Evolutionary conservation across 208 protist species (phyloP), one percentile per base, ranked within the genome.

Genomic region (Naegleria gruberi): DNA sequence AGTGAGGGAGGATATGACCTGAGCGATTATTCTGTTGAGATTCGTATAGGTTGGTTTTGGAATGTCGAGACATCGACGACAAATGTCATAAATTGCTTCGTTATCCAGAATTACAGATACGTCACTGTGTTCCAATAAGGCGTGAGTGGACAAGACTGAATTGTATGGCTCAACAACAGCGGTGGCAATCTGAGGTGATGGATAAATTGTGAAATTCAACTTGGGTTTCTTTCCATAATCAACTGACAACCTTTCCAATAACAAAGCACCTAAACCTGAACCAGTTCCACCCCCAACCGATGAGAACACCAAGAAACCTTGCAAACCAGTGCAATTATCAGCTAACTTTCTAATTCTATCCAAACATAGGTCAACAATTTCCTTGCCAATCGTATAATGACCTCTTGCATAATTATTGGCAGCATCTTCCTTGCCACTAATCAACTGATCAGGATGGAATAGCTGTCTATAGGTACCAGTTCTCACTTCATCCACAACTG

Each of bases 161-260:
- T 99, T 99, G 97, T 99, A 99, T 40, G 98, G 98, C 94, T 99
- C 98, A 45, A 99, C 97, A 42, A 55, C 15, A 5, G 15, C 46
- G 15, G 5, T 55, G 46, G 46, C 5, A 19, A 5, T 5, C 15
- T 55, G 46, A 55, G 46, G 46, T 19, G 46, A 55, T 19, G 46
- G 46, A 46, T 97, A 97, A 74, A 99, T 93, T 90, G 95, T 95
- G 94, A 98, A 98, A 89, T 96, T 94, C 41, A 99, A 92, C 94
- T 99, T 99, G 90, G 96, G 97, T 95, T 99, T 99, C 95, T 99
- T 99, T 93, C 97, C 97, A 93, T 99, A 99, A 90, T 99, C 98
- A 44, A 98, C 95, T 34, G 97, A 98, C 43, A 99, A 95, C 90
- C 97, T 95, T 94, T 99, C 97, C 47, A 99, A 93, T 19, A 99